Evolutionary conservation across 371 early-diverging fungal species (phyloP).

Genomic region (Mortierella sp.): DNA sequence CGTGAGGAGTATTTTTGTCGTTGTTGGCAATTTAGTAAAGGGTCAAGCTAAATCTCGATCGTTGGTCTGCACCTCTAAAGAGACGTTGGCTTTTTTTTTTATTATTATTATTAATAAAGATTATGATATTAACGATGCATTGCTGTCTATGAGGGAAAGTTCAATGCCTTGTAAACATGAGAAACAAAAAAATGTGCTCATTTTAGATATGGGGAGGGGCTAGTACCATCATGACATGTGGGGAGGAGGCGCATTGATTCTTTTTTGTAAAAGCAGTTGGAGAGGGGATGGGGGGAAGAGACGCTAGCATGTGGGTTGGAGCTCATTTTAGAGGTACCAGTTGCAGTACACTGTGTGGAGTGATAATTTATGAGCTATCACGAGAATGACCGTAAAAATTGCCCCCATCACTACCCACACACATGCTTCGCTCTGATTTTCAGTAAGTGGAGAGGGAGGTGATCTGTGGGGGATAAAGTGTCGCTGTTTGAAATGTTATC

Average conservation of each 20-base stretch:
- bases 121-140: not conserved
- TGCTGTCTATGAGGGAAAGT: too few species aligned
- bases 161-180: not conserved
- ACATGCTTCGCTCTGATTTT: conserved; percentile 3
- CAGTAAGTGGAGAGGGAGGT: not conserved
- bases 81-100: not conserved
- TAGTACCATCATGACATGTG: conserved; percentile 20
- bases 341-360: conserved; percentile 7
- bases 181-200: not conserved
- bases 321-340: conserved; percentile 7
- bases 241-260: conserved; percentile 15
- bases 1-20: too few species aligned
- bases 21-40: not conserved
- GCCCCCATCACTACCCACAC: not conserved
- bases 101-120: not conserved
- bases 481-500: conserved; percentile 14
- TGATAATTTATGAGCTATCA: conserved; percentile 7
- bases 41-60: not conserved
- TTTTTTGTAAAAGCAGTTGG: not conserved
- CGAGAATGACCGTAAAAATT: conserved; percentile 2
- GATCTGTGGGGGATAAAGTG: conserved; percentile 1
- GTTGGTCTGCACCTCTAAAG: not conserved
- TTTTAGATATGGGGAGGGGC: not conserved
- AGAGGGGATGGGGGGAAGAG: not conserved
- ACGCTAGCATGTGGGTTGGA: conserved; percentile 19